Conservation (phyloP, 306 rosid genomes). For the Castanea crenata region DNA sequence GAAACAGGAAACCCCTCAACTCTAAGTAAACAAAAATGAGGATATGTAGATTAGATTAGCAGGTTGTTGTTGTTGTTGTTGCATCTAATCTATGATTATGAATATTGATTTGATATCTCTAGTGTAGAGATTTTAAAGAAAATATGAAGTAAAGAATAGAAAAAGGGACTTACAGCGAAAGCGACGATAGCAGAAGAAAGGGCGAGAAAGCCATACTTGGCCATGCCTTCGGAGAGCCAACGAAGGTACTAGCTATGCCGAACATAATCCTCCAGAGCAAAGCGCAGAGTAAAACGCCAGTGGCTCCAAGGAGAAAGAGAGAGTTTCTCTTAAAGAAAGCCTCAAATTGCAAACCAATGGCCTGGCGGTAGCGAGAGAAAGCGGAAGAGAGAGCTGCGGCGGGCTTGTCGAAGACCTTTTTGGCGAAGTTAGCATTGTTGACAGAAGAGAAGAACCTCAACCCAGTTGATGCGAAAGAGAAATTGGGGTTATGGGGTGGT, state of each 20-base stretch:
- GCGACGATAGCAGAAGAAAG: slow-evolving; percentile 88
- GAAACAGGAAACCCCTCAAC: too few species aligned
- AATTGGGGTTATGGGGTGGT: not conserved
- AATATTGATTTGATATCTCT: too few species aligned
- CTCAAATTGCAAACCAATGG: slow-evolving; percentile 80
- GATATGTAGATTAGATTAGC: not conserved
- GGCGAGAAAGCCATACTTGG: slow-evolving; percentile 94
- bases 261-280: slow-evolving; percentile 76
- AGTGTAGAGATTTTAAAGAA: not conserved
- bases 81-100: too few species aligned
- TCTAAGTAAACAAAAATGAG: too few species aligned
- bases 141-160: not conserved
- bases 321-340: slow-evolving; percentile 72
- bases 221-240: slow-evolving; percentile 87
- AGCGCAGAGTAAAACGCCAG: slow-evolving; percentile 60
- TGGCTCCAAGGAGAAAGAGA: slow-evolving; percentile 61
- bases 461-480: not conserved
- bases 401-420: slow-evolving; percentile 56
- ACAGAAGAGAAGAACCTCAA: slow-evolving; percentile 53
- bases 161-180: slow-evolving; percentile 68
- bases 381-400: slow-evolving; percentile 46
- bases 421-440: slow-evolving; percentile 39
- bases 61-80: too few species aligned
- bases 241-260: slow-evolving; percentile 70
- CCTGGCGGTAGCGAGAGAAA: slow-evolving; percentile 69